Percentiles rank a stretch among this genome's conserved stretches.
Conservation (phyloP, 2,329 filamentous ascomycete genomes). For the Lasiodiplodia hormozganensis region DNA sequence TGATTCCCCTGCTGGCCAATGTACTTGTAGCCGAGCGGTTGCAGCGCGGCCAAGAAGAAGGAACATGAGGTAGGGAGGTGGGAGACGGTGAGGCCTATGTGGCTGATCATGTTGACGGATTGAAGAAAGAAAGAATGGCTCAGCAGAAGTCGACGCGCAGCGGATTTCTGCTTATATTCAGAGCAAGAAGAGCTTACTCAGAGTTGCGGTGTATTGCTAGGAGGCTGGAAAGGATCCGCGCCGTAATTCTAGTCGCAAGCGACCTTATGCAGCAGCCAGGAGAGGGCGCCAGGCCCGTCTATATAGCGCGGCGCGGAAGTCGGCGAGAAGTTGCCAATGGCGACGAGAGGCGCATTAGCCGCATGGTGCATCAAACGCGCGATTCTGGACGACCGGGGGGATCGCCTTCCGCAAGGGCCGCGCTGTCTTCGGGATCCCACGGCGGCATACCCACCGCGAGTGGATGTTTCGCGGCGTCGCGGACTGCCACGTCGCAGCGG, state of each 20-base stretch:
- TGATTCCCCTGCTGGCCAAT: constrained; percentile 67
- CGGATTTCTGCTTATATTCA: not conserved
- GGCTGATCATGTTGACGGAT: constrained; percentile 61
- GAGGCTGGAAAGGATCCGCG: constrained; percentile 15
- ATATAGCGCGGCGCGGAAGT: constrained; percentile 24
- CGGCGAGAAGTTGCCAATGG: constrained; percentile 18
- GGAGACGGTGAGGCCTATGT: constrained; percentile 72
- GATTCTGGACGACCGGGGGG: not conserved
- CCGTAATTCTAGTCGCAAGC: not conserved
- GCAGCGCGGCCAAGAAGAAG: constrained; percentile 81
- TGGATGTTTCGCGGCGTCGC: not conserved
- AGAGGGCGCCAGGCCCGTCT: constrained; percentile 7
- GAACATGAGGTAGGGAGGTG: constrained; percentile 81
- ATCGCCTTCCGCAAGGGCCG: constrained; percentile 3
- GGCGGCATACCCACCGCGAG: constrained; percentile 8
- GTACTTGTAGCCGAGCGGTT: constrained; percentile 78
- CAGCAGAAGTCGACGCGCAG: not conserved
- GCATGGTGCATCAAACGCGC: constrained; percentile 9
- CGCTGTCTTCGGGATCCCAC: constrained; percentile 2
- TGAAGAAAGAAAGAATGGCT: not conserved
- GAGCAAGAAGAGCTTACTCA: constrained; percentile 12
- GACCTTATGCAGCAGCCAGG: not conserved
- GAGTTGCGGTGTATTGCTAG: constrained; percentile 16
- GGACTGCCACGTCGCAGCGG: constrained; percentile 9
- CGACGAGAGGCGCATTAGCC: constrained; percentile 15